These are phyloP conservation scores for Talaromyces sp. DNA, from an alignment of 2,329 filamentous ascomycete genomes.

Conservation along the genomic window DNA sequence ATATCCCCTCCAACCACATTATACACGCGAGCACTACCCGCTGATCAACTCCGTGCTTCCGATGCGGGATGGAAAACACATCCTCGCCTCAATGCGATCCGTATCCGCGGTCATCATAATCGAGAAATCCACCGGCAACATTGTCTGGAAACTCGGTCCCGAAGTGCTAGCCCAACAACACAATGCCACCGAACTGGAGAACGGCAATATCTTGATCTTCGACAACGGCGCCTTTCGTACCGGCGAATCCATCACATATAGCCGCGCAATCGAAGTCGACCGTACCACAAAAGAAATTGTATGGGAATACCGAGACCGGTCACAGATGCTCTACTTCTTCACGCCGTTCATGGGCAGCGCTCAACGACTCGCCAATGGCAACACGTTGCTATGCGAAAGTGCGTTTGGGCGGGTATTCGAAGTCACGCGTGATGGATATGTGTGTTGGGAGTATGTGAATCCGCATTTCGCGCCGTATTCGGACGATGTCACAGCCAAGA, in stretches of 20 bases:
- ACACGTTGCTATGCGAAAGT: constrained; percentile 46
- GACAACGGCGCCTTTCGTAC: constrained; percentile 49
- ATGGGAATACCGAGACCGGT: constrained; percentile 47
- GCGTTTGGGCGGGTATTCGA: constrained; percentile 48
- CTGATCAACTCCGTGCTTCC: constrained; percentile 47
- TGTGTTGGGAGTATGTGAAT: constrained; percentile 49
- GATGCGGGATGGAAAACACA: constrained; percentile 41
- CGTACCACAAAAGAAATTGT: constrained; percentile 41
- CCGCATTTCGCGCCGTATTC: constrained; percentile 44
- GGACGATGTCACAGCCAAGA: constrained; percentile 38
- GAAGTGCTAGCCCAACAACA: constrained; percentile 48
- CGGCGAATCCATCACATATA: constrained; percentile 43
- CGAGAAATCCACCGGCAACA: constrained; percentile 39
- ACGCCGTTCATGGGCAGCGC: constrained; percentile 51
- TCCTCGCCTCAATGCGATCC: constrained; percentile 46
- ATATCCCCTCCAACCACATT: constrained; percentile 41
- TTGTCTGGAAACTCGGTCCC: constrained; percentile 46
- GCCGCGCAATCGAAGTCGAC: constrained; percentile 44
- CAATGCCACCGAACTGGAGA: constrained; percentile 43
- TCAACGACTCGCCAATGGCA: constrained; percentile 43
- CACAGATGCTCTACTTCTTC: constrained; percentile 43
- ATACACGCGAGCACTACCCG: constrained; percentile 39
- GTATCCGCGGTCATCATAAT: constrained; percentile 48
- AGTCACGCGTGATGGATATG: constrained; percentile 41
- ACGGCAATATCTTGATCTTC: constrained; percentile 48